Base-by-base conservation (phyloP, 805 yeast species). In the Soucietia sequanensis region DNA sequence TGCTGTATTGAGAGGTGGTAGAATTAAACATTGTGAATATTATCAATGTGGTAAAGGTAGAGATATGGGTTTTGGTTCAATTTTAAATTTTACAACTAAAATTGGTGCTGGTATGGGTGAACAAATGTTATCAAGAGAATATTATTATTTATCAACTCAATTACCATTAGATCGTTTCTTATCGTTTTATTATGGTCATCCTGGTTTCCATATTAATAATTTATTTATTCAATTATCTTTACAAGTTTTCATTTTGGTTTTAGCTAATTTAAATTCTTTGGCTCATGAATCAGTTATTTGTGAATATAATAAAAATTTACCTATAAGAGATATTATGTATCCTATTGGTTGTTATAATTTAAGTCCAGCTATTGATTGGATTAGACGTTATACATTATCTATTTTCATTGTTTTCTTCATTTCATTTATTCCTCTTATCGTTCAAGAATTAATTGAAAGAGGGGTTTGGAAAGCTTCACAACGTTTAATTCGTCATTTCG, bases 81-180 rank as follows among this genome's bases (percentile, higher is more conserved):
- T 85, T 51, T 71, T 83, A 58, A 84, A 83, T 56, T 85, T 85
- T 61, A 83, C 86, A 5, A 81, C 91, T 15, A 85, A 85, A 52
- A 84, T 85, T 58, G 95, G 95, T 30, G 87, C 93, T 35, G 95
- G 93, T 39, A 85, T 85, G 95, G 91, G 93, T 31, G 95, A 85
- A 52, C 95, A 85, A 54, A 79, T 84, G 77, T 68, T 85, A 37
- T 84, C 91, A 4, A 70, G 95, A 48, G 95, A 85, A 55, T 84
- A 84, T 58, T 85, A 77, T 57, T 84, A 84, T 52, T 67, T 85
- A 42, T 84, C 90, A 1, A 80, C 89, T 2, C 87, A 82, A 43
- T 63, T 85, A 23, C 88, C 91, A 2, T 62, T 84, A 42, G 93
- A 85, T 52, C 68, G 93, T 48, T 84, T 85, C 63, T 61, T 84